Evolutionary conservation across 495 filamentous ascomycete genomes (phyloP).

Genomic region (Daldinia childiae): DNA sequence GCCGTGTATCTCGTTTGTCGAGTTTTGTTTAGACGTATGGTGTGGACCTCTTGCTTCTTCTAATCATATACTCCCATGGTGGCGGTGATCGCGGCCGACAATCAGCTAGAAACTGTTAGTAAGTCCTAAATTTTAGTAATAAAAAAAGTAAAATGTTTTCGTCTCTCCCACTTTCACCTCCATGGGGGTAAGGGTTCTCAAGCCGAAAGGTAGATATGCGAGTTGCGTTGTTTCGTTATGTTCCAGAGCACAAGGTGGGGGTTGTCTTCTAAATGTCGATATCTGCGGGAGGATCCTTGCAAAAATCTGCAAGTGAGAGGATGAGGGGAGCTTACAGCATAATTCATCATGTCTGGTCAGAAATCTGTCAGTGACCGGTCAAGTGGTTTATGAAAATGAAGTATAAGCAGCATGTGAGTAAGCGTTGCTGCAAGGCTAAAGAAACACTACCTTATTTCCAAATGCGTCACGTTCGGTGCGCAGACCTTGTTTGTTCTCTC

Average conservation of each 20-base stretch:
- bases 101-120: constrained; percentile 39
- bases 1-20: background rate
- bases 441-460: constrained; percentile 44
- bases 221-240: background rate
- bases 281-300: constrained; percentile 25
- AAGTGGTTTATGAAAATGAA: constrained; percentile 22
- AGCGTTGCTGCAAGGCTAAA: constrained; percentile 24
- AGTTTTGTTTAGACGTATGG: constrained; percentile 35
- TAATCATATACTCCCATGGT: constrained; percentile 48
- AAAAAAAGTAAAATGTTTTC: background rate
- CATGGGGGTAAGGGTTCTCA: background rate
- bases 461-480: constrained; percentile 46
- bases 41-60: constrained; percentile 39
- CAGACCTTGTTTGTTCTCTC: constrained; percentile 47
- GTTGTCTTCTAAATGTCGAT: constrained; percentile 19
- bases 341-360: constrained; percentile 44
- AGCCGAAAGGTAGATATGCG: background rate
- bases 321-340: constrained; percentile 43
- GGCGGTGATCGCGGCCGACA: constrained; percentile 44
- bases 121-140: background rate
- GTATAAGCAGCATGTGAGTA: constrained; percentile 17
- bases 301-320: constrained; percentile 19
- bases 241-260: background rate
- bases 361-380: constrained; percentile 20
- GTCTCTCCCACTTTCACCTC: background rate